Base-by-base conservation (phyloP, 345 rosid species). In the Salix koriyanagi region DNA sequence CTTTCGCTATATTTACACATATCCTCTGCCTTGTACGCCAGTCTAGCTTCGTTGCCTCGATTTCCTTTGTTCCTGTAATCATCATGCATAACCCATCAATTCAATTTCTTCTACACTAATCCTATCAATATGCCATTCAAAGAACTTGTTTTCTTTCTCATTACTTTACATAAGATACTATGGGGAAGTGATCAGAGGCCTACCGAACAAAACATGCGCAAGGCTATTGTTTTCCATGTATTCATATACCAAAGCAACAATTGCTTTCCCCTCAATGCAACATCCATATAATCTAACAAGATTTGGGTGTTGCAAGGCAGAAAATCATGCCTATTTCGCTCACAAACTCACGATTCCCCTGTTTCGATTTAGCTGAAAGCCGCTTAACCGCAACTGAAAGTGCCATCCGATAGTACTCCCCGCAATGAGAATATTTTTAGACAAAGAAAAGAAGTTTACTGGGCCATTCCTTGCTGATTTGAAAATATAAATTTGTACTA, bases 321-420 rank as follows among this genome's bases (percentile, higher is more conserved):
- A n/a, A 88, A 56, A 90, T 85, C 91, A 87, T 87, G 71, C 79
- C 90, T 18, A 88, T 90, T 84, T 90, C 90, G 28, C 84, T 90
- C 34, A 88, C 75, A 26, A 88, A 90, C 72, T 90, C 89, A 4
- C 89, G 81, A 44, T 89, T 89, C 67, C 91, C 92, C 83, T 89
- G 92, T 50, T 75, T 89, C 39, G 91, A 88, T 82, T 78, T 82
- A 3, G 88, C 32, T 0, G 92, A 82, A 65, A 89, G 85, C 48
- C 79, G 81, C 73, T 89, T 89, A 52, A 88, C 91, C 0, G 91
- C 91, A 25, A 90, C 84, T 19, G 74, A n/a, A 44, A 13, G 85
- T 90, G 46, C 89, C 91, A 80, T 90, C 89, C 44, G 72, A 46
- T 76, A 88, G 58, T 18, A 21, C 10, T 46, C 89, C 93, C 91